Evolutionary conservation across 164 flowering plant genomes (phyloP), one percentile per base, ranked within the genome.

Genomic region (Magnolia kwangsiensis): DNA sequence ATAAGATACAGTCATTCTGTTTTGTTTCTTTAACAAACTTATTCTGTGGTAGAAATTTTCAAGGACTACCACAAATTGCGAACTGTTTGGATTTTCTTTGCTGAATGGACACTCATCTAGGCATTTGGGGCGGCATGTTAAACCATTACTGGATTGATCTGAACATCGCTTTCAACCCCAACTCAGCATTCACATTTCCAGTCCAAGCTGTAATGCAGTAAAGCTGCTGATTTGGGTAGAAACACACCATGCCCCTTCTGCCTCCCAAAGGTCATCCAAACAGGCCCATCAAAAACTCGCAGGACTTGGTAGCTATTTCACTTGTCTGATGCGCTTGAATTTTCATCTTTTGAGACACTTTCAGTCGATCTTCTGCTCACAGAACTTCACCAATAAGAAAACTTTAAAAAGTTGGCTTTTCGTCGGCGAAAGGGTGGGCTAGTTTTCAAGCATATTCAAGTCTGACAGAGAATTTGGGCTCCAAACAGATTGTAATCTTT

Each of bases 321-420:
- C 5, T 0, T 13, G 23, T 18, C 20, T 63, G 11, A 31, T 45
- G 67, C 20, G 13, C 50, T 29, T 45, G 37, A 27, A 63, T 63
- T 73, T 7, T 63, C 82, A 85, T 85, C 79, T 80, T 87, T 81
- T 87, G 80, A 85, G 85, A 73, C 72, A 69, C 72, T 67, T 76
- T 78, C 55, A 66, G 71, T 85, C 83, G 84, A 87, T 86, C 89
- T 87, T 85, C 86, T 80, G 86, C 80, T 78, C 63, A 16, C 85
- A 75, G 63, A 83, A 70, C 20, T 75, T 80, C 80, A 81, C 82
- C 72, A 87, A 86, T 80, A 89, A 88, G 84, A 84, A 85, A 79
- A 83, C 83, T 58, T 78, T 88, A 82, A 88, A 88, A 83, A 85
- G 78, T 85, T 88, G 90, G 90, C 86, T 87, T 82, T 87, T 87